phyloP scores from a whole-genome alignment of 345 rosid genomes.

The Salix caprea region DNA sequence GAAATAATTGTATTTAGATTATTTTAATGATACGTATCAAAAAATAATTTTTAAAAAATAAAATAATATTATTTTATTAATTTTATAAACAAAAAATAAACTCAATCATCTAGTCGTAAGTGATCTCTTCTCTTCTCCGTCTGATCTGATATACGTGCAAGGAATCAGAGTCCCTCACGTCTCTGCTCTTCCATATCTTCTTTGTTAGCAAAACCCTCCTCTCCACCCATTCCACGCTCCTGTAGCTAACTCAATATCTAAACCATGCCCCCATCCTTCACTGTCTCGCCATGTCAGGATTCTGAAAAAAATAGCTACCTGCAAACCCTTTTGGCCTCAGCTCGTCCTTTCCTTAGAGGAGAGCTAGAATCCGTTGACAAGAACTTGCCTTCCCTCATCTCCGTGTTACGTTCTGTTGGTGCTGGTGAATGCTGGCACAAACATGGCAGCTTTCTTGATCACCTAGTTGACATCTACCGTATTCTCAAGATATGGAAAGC shows the following conservation, averaged over 20 bases:
- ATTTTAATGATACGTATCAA: too few species aligned
- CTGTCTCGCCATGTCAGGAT: background rate
- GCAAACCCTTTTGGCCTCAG: conserved; percentile 40
- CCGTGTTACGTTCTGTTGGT: conserved; percentile 75
- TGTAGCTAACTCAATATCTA: too few species aligned
- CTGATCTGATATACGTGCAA: too few species aligned
- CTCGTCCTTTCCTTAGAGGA: conserved; percentile 92
- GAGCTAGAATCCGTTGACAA: conserved; percentile 63
- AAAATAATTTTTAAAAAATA: too few species aligned
- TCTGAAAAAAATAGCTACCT: background rate
- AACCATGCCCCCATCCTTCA: conserved; percentile 7
- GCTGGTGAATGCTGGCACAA: conserved; percentile 99
- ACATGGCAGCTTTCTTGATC: conserved; percentile 88
- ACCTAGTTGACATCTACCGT: conserved; percentile 73
- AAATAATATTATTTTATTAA: too few species aligned
- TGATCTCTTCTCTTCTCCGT: too few species aligned
- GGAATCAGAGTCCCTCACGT: too few species aligned
- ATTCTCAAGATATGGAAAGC: conserved; percentile 80
- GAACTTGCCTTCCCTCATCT: conserved; percentile 55
- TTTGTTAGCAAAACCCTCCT: background rate
- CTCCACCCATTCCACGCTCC: too few species aligned
- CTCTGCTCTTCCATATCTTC: background rate
- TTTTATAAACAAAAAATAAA: too few species aligned
- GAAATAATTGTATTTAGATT: too few species aligned
- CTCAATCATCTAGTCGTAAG: too few species aligned